Evolutionary conservation across 768 basidiomycete genomes (phyloP).

Genomic region (Lactifluus hygrophoroides): DNA sequence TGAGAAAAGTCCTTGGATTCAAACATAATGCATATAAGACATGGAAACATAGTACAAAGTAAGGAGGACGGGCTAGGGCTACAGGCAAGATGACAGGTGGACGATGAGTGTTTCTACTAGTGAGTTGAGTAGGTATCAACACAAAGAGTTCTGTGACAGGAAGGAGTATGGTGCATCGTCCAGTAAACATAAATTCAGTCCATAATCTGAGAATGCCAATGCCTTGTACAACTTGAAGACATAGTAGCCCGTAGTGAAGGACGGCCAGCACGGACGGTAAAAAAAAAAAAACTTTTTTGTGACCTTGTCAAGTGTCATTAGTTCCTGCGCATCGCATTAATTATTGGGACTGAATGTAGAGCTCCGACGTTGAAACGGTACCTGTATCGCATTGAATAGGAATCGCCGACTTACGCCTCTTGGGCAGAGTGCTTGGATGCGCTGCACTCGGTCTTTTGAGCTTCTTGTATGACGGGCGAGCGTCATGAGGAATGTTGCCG

Average conservation of each 20-base stretch:
- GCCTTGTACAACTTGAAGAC: background rate
- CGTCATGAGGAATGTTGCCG: background rate
- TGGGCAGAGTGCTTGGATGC: slow-evolving; percentile 8
- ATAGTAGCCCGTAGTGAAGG: background rate
- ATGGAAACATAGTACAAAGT: background rate
- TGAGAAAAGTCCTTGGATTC: background rate
- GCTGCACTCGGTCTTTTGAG: slow-evolving; percentile 1
- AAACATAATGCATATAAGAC: background rate
- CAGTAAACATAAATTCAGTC: background rate
- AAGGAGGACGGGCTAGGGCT: background rate
- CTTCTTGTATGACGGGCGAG: background rate
- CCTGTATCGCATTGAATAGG: background rate
- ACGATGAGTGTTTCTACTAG: background rate
- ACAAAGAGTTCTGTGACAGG: background rate
- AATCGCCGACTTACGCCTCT: slow-evolving; percentile 8
- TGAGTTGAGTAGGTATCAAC: background rate
- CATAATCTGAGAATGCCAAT: background rate
- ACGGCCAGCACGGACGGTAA: background rate
- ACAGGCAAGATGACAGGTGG: background rate
- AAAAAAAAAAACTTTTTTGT: background rate
- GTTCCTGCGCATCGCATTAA: background rate
- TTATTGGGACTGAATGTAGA: background rate
- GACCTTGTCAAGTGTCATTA: background rate
- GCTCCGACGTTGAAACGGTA: background rate
- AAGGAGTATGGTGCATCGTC: background rate